Conservation (phyloP, 2,329 filamentous ascomycete genomes). For the Macroventuria anomochaeta region DNA sequence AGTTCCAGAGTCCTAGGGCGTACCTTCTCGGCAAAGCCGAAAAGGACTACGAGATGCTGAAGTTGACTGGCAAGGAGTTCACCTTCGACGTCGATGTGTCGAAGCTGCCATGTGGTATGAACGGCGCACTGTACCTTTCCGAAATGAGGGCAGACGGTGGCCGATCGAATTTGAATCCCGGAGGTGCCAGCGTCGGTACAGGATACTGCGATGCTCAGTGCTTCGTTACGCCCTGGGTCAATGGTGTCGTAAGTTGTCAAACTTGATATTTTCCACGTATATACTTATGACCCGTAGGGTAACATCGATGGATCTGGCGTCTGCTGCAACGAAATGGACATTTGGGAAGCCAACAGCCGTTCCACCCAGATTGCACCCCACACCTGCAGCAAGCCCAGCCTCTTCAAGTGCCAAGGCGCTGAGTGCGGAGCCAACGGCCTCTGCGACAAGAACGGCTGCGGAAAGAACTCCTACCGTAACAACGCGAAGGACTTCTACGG, state of each 20-base stretch:
- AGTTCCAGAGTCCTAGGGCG: constrained; percentile 59
- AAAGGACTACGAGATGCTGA: constrained; percentile 69
- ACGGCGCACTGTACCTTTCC: constrained; percentile 49
- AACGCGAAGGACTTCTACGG: constrained; percentile 40
- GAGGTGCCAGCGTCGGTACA: constrained; percentile 66
- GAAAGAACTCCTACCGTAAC: constrained; percentile 43
- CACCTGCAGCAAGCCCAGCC: constrained; percentile 54
- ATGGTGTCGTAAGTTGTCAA: constrained; percentile 43
- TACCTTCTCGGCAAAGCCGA: constrained; percentile 68
- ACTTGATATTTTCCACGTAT: constrained; percentile 25
- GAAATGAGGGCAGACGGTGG: constrained; percentile 50
- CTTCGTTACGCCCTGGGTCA: constrained; percentile 47
- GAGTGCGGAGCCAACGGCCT: constrained; percentile 46
- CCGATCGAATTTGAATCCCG: constrained; percentile 48
- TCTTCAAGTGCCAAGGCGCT: constrained; percentile 53
- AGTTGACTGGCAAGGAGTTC: constrained; percentile 71
- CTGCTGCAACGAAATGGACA: constrained; percentile 64
- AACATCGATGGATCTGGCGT: constrained; percentile 55
- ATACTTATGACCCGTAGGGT: constrained; percentile 48
- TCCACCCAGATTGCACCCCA: constrained; percentile 58
- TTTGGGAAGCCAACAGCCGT: constrained; percentile 61
- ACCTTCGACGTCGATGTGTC: constrained; percentile 72
- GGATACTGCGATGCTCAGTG: constrained; percentile 63
- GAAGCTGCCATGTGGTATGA: constrained; percentile 52
- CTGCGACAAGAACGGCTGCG: constrained; percentile 48